Conservation (phyloP, 257 asterid genomes). For the Echites panduratus region DNA sequence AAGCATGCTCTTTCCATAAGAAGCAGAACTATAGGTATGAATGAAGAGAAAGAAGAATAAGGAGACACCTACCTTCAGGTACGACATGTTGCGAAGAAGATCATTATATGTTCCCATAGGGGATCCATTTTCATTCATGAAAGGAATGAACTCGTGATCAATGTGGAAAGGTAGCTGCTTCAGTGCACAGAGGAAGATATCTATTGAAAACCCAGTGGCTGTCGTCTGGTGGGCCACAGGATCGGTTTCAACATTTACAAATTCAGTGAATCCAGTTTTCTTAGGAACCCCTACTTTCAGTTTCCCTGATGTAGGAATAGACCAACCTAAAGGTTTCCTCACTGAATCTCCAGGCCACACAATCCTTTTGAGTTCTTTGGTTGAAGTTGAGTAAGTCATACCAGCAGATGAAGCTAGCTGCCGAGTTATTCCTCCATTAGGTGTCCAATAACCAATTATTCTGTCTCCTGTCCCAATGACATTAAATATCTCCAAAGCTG, state of each 20-base stretch:
- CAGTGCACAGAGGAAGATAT: conserved; percentile 3
- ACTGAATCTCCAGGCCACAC: conserved; percentile 24
- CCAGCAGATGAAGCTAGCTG: conserved; percentile 19
- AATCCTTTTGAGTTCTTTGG: conserved; percentile 6
- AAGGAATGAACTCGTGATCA: conserved; percentile 7
- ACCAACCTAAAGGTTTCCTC: conserved; percentile 4
- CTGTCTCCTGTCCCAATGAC: conserved; percentile 42
- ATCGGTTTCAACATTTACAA: conserved; percentile 9
- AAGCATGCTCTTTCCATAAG: background rate
- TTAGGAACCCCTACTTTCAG: conserved; percentile 12
- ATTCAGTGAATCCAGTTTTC: conserved; percentile 16
- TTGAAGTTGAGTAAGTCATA: too few relatives aligned
- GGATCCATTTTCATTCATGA: too few relatives aligned
- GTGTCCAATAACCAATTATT: conserved; percentile 49
- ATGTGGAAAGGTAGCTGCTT: conserved; percentile 9
- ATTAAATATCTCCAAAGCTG: conserved; percentile 48
- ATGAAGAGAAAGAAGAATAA: background rate
- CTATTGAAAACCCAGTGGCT: conserved; percentile 10
- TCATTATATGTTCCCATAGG: background rate
- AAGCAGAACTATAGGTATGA: background rate
- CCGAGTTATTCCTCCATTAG: conserved; percentile 31
- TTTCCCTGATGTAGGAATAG: background rate
- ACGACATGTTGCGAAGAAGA: background rate
- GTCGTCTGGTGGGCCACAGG: background rate
- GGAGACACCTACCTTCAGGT: conserved; percentile 2